Evolutionary conservation across 306 rosid species (phyloP).

Genomic region (Oxytropis ochrocephala): DNA sequence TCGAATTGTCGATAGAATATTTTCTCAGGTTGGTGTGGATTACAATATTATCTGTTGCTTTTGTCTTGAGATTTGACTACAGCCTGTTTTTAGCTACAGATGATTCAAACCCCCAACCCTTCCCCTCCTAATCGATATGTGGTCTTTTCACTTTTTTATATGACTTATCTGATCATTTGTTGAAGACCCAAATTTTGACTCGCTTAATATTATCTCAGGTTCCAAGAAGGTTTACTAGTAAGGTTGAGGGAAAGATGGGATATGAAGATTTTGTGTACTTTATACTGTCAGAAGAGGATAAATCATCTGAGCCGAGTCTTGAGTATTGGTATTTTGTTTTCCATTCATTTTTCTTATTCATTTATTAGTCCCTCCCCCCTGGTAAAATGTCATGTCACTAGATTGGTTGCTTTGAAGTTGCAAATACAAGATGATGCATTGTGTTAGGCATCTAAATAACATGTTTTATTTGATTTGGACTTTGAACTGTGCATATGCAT

Average conservation of each 20-base stretch:
- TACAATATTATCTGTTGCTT: slow-evolving; percentile 6
- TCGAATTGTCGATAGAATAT: slow-evolving; percentile 96
- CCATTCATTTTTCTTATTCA: slow-evolving; percentile 9
- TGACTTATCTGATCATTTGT: slow-evolving; percentile 17
- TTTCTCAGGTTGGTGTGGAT: slow-evolving; percentile 80
- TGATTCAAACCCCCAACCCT: neutral
- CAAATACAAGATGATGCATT: neutral
- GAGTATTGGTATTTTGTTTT: slow-evolving; percentile 78
- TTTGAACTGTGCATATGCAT: neutral
- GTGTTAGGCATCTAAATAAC: neutral
- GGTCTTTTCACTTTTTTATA: neutral
- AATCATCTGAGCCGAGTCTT: slow-evolving; percentile 93
- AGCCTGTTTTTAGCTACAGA: slow-evolving; percentile 9
- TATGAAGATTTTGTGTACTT: slow-evolving; percentile 99
- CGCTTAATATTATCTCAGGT: slow-evolving; percentile 45
- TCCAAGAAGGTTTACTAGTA: slow-evolving; percentile 88
- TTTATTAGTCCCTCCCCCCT: neutral
- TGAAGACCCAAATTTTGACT: slow-evolving; percentile 19
- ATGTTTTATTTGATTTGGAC: neutral
- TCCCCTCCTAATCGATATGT: neutral
- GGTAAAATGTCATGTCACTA: neutral
- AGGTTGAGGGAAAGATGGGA: slow-evolving; percentile 97
- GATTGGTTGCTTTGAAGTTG: slow-evolving; percentile 1
- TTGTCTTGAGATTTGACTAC: slow-evolving; percentile 17
- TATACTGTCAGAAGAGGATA: slow-evolving; percentile 96